Evolutionary conservation across 495 filamentous ascomycete species (phyloP).

Genomic region (Darksidea phi): DNA sequence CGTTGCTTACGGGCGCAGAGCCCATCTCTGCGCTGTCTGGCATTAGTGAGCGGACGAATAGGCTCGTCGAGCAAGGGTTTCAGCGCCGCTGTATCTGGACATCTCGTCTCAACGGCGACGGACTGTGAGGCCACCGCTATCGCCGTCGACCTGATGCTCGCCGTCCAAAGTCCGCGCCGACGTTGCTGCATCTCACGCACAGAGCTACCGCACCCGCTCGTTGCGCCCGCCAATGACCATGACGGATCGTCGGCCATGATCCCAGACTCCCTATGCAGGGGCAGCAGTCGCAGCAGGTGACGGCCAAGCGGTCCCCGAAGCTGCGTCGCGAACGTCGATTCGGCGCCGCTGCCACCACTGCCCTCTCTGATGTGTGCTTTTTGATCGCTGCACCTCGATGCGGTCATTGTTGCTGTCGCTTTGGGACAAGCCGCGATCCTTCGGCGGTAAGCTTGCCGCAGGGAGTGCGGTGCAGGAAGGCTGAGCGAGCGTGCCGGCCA

Average conservation of each 20-base stretch:
- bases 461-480: conserved; percentile 12
- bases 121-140: not conserved
- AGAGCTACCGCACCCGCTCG: conserved; percentile 7
- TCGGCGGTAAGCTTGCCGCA: conserved; percentile 27
- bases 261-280: conserved; percentile 15
- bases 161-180: not conserved
- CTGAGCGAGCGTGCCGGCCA: conserved; percentile 19
- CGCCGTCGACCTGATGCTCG: not conserved
- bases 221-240: conserved; percentile 16
- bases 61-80: conserved; percentile 1
- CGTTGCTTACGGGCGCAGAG: conserved; percentile 11
- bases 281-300: conserved; percentile 6
- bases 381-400: not conserved
- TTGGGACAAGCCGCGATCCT: conserved; percentile 14
- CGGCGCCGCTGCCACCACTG: not conserved
- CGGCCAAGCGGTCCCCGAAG: conserved; percentile 10
- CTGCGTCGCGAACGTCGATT: conserved; percentile 10
- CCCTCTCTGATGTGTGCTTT: not conserved
- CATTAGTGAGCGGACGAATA: conserved; percentile 20
- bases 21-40: not conserved
- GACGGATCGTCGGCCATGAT: conserved; percentile 8
- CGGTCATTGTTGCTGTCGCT: not conserved
- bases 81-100: conserved; percentile 22
- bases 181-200: not conserved
- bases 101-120: conserved; percentile 4